phyloP scores from a whole-genome alignment of 2,329 filamentous ascomycete genomes.

The Colletotrichum tropicale region DNA sequence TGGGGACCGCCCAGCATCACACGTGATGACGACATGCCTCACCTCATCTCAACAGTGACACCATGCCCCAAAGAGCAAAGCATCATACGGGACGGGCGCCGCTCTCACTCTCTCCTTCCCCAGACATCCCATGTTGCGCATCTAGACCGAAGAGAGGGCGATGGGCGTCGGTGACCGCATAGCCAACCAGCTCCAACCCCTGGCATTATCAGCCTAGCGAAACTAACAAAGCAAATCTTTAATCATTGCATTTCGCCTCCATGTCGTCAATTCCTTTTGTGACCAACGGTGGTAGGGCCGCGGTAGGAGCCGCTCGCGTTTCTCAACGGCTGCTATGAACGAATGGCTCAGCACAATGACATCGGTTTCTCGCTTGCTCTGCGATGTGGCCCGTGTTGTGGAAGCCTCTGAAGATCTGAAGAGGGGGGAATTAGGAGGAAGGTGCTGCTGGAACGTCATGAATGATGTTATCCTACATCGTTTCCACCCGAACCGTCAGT shows the following conservation, averaged over 20 bases:
- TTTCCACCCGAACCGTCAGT: background rate
- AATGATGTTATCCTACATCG: background rate
- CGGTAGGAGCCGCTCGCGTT: background rate
- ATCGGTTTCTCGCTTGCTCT: background rate
- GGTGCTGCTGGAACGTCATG: slow-evolving; percentile 5
- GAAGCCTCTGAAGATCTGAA: background rate
- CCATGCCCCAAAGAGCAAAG: slow-evolving; percentile 2
- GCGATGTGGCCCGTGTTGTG: background rate
- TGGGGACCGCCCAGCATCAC: background rate
- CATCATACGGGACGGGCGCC: background rate
- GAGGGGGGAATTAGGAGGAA: background rate
- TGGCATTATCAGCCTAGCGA: background rate
- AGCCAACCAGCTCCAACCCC: background rate
- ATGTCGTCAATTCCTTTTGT: background rate
- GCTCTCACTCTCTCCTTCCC: background rate
- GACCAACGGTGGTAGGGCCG: background rate
- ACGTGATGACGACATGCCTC: slow-evolving; percentile 22
- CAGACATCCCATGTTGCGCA: background rate
- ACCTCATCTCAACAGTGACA: slow-evolving; percentile 5
- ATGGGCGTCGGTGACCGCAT: slow-evolving; percentile 7
- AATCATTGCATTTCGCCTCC: background rate
- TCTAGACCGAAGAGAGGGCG: background rate
- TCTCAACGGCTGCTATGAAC: background rate
- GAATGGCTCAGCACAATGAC: slow-evolving; percentile 1
- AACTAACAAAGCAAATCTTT: background rate